Evolutionary conservation across 163 green algal species (phyloP).

Genomic region (Scenedesmus sp.): DNA sequence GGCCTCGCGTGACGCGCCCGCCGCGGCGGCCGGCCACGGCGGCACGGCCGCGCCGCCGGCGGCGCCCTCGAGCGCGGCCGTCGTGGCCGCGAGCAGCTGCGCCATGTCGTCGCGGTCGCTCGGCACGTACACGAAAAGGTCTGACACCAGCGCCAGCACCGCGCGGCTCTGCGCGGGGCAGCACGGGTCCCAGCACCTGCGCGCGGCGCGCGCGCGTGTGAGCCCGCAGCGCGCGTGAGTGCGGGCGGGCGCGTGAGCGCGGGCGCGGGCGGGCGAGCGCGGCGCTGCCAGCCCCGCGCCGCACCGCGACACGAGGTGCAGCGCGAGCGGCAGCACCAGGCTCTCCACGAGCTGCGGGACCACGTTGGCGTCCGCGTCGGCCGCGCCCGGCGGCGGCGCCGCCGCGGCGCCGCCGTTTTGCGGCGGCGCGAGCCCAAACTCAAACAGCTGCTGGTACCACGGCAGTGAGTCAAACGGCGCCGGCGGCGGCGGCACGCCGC

Average conservation of each 20-base stretch:
- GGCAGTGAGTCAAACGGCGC: slow-evolving; percentile 77
- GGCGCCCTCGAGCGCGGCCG: slow-evolving; percentile 52
- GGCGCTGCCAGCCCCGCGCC: too few relatives aligned
- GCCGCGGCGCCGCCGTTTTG: slow-evolving; percentile 11
- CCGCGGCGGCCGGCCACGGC: slow-evolving; percentile 64
- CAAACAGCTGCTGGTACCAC: slow-evolving; percentile 83
- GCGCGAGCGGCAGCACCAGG: slow-evolving; percentile 79
- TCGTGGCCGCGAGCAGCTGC: slow-evolving; percentile 57
- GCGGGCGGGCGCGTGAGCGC: too few relatives aligned
- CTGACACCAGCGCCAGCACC: slow-evolving; percentile 62
- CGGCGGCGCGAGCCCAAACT: slow-evolving; percentile 70
- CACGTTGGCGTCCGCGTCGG: slow-evolving; percentile 81
- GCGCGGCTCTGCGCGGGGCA: slow-evolving; percentile 56
- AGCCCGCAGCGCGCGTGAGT: too few relatives aligned
- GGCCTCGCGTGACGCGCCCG: slow-evolving; percentile 51
- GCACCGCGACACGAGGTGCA: slow-evolving; percentile 62
- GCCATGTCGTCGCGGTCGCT: slow-evolving; percentile 62
- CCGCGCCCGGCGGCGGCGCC: slow-evolving; percentile 38
- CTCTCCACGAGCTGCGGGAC: slow-evolving; percentile 83
- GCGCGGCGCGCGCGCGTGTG: too few relatives aligned
- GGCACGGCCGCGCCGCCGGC: slow-evolving; percentile 49
- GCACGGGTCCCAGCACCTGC: slow-evolving; percentile 72
- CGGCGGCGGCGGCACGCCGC: neutral
- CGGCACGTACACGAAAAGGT: slow-evolving; percentile 81
- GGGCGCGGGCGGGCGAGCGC: too few relatives aligned